Conservation (phyloP, 129 eudicot species). For the Lonicera japonica region DNA sequence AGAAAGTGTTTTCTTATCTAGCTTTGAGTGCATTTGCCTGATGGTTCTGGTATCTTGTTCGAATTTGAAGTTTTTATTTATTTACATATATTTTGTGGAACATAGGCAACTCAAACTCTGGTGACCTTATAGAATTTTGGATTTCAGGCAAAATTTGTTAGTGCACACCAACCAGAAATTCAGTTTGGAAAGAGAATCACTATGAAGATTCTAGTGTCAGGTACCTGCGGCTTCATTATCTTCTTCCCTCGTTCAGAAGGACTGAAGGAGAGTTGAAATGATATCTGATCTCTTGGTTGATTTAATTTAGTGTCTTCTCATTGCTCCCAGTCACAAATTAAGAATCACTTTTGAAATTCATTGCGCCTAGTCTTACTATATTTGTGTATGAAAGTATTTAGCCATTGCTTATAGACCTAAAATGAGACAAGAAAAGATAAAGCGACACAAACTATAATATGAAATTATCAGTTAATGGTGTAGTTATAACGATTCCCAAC, state of each 20-base stretch:
- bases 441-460: too few species aligned
- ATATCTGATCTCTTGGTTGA: neutral
- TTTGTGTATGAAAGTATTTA: too few species aligned
- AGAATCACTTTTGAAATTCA: too few species aligned
- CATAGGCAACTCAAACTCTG: neutral
- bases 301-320: neutral
- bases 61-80: neutral
- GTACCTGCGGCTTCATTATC: conserved; percentile 18
- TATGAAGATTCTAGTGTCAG: conserved; percentile 45
- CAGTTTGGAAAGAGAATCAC: conserved; percentile 43
- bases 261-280: too few species aligned
- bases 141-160: conserved; percentile 61
- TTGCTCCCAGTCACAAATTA: neutral
- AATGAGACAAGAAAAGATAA: too few species aligned
- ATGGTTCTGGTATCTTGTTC: neutral
- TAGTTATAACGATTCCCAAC: too few species aligned
- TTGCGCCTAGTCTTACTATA: too few species aligned
- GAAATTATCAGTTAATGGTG: too few species aligned
- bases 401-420: too few species aligned
- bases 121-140: conserved; percentile 1
- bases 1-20: neutral
- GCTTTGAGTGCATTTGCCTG: neutral
- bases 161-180: conserved; percentile 59
- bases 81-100: neutral
- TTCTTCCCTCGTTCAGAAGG: neutral